Percentiles rank a stretch among this genome's conserved stretches.
These are phyloP conservation scores for Amylostereum areolatum DNA, from an alignment of 1,284 basidiomycete genomes.

Conservation along the genomic window DNA sequence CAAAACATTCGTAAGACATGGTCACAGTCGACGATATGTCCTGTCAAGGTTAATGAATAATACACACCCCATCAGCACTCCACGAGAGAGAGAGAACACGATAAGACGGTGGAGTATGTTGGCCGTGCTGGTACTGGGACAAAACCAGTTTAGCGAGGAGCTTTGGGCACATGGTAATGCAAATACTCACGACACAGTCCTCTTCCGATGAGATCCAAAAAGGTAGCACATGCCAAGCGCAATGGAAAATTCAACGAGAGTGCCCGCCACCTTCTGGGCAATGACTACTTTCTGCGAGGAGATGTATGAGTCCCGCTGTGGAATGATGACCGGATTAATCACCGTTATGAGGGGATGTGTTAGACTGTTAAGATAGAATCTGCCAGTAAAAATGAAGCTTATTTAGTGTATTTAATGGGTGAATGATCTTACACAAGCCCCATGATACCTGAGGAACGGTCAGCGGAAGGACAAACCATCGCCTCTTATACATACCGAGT, in stretches of 20 bases:
- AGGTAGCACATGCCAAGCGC: not conserved
- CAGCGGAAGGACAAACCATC: not conserved
- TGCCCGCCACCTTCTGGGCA: not conserved
- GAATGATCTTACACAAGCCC: not conserved
- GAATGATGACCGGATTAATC: too few relatives aligned
- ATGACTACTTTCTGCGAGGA: not conserved
- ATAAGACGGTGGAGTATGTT: conserved; percentile 3
- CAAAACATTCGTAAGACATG: too few relatives aligned
- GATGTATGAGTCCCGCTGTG: too few relatives aligned
- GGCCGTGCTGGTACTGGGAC: not conserved
- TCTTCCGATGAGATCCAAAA: not conserved
- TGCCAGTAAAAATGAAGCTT: not conserved
- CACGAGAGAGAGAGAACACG: not conserved
- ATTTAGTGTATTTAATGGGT: not conserved
- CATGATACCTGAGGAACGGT: not conserved
- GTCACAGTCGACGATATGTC: too few relatives aligned
- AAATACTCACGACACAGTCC: not conserved
- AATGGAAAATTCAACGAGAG: conserved; percentile 1
- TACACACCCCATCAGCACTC: not conserved
- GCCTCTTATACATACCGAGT: not conserved
- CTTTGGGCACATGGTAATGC: not conserved
- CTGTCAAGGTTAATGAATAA: too few relatives aligned
- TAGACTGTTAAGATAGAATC: too few relatives aligned
- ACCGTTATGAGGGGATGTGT: too few relatives aligned
- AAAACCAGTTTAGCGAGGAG: not conserved